Base-by-base conservation (phyloP, 768 basidiomycete genomes). In the Pholiota microspora region DNA sequence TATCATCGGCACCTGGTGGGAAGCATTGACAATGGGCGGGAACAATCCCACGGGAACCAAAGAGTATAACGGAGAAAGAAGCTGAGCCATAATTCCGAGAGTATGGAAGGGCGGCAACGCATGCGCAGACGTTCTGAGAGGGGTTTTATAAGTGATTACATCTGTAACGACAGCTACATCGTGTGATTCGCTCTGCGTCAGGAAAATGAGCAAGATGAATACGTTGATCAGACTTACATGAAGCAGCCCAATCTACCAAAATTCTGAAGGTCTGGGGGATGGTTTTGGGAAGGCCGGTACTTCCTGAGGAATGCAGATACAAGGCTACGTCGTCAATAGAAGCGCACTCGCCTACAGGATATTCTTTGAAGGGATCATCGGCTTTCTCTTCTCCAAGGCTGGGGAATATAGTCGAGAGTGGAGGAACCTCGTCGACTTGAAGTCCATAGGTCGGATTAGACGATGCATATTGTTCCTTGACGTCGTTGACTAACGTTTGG, bases 231-330 rank as follows among this genome's bases (percentile, higher is more conserved):
- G n/a, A n/a, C 40, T 42, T 42, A 42, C 40, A 21, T 21, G 23
- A 21, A 23, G 18, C 12, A 10, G 66, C 68, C 69, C 73, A 75
- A 29, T 75, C 67, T 2, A 66, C 28, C 7, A 68, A 42, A 9
- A 59, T 65, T 10, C 61, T 54, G 38, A 71, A 65, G 0, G 67
- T 72, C 28, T 73, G 66, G 2, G 68, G 62, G 42, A 81, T 72
- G 7, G 74, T 59, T 52, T 77, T 79, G 0, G 79, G 77, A 44
- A 76, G 69, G 2, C 78, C 77, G 0, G 79, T 77, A 47, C 77
- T 79, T 13, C 79, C 79, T 2, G 80, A 81, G 0, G 80, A 81
- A 55, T 81, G 77, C 0, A 78, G 61, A 47, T 76, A 80, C 7
- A 73, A 31, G 36, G 68, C 45, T 13, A 69, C 46, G 45, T 71